Conservation (phyloP, 305 asterid genomes). For the Salvia sclarea region DNA sequence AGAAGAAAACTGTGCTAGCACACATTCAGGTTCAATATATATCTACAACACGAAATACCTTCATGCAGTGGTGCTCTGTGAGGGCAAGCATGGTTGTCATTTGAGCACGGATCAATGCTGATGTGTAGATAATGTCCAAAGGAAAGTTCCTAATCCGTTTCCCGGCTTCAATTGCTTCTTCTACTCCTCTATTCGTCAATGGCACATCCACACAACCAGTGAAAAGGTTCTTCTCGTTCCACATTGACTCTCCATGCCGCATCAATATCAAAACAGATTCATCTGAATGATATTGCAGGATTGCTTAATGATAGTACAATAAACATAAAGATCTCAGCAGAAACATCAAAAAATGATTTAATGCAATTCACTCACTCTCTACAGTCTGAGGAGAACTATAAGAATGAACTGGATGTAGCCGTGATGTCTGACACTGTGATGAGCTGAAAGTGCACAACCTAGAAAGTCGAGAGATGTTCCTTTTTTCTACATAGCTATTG, state of each 20-base stretch:
- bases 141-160: slow-evolving; percentile 73
- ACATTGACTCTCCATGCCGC: slow-evolving; percentile 90
- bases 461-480: slow-evolving; percentile 22
- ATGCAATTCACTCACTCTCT: slow-evolving; percentile 46
- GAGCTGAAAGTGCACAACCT: neutral
- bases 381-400: slow-evolving; percentile 28
- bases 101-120: slow-evolving; percentile 84
- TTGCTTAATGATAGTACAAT: neutral
- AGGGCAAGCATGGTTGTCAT: slow-evolving; percentile 95
- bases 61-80: slow-evolving; percentile 74
- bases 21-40: neutral
- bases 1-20: neutral
- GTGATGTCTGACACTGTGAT: slow-evolving; percentile 23
- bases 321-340: neutral
- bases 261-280: slow-evolving; percentile 72
- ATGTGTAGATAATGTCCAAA: slow-evolving; percentile 71
- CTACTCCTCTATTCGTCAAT: slow-evolving; percentile 71
- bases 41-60: slow-evolving; percentile 43
- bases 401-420: slow-evolving; percentile 30
- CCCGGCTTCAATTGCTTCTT: slow-evolving; percentile 90
- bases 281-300: slow-evolving; percentile 39
- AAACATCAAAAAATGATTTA: slow-evolving; percentile 20
- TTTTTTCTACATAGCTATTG: slow-evolving; percentile 21
- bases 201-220: slow-evolving; percentile 96
- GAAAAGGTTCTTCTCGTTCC: slow-evolving; percentile 90